Evolutionary conservation across 768 basidiomycete genomes (phyloP).

Genomic region (Leccinum variicolor): DNA sequence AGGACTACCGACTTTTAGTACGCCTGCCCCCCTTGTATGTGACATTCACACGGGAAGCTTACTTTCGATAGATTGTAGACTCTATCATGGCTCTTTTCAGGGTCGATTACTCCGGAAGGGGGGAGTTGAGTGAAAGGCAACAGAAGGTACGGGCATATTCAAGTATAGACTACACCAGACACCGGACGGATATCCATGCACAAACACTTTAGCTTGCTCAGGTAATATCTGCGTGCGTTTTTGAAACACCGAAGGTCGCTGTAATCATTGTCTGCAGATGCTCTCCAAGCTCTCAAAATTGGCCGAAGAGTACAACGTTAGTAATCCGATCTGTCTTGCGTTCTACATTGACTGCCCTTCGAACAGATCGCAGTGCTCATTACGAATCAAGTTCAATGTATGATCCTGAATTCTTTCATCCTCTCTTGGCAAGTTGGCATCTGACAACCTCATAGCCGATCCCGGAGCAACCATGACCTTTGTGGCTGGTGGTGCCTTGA

Average conservation of each 20-base stretch:
- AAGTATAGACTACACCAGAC: background rate
- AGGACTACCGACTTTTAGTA: slow-evolving; percentile 73
- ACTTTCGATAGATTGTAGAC: slow-evolving; percentile 71
- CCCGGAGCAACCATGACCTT: slow-evolving; percentile 96
- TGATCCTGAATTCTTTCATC: slow-evolving; percentile 1
- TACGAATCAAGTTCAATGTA: slow-evolving; percentile 92
- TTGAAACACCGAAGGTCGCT: background rate
- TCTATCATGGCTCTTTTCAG: slow-evolving; percentile 97
- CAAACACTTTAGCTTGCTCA: slow-evolving; percentile 67
- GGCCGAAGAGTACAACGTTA: slow-evolving; percentile 87
- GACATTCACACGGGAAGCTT: background rate
- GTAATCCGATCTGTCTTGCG: background rate
- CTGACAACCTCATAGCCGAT: slow-evolving; percentile 55
- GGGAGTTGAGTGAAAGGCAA: slow-evolving; percentile 90
- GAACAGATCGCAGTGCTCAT: slow-evolving; percentile 76
- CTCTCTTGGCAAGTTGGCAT: background rate
- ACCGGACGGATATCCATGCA: slow-evolving; percentile 9
- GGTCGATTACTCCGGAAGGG: slow-evolving; percentile 90
- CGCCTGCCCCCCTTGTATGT: background rate
- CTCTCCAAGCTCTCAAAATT: slow-evolving; percentile 88
- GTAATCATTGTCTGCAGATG: slow-evolving; percentile 49
- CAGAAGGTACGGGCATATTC: slow-evolving; percentile 58
- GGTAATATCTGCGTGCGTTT: slow-evolving; percentile 36
- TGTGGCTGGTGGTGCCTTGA: slow-evolving; percentile 88
- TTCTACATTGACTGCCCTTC: slow-evolving; percentile 5